Conservation (phyloP, 2,329 filamentous ascomycete genomes). For the Passalora sequoiae region DNA sequence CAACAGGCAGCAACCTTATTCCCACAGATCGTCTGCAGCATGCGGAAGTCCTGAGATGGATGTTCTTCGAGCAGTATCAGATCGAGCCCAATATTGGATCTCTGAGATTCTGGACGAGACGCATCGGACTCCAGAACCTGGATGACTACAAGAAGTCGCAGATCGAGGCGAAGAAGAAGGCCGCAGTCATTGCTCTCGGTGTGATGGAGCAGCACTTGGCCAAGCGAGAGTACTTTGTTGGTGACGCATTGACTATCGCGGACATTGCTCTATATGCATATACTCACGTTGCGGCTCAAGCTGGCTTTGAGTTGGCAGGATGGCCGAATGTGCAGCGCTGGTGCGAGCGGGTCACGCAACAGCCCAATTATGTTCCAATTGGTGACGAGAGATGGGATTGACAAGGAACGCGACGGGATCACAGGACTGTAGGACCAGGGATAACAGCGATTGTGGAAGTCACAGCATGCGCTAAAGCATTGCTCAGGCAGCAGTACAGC, state of each 20-base stretch:
- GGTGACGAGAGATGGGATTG: background rate
- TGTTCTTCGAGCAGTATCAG: slow-evolving; percentile 18
- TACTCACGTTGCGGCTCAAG: slow-evolving; percentile 8
- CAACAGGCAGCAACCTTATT: slow-evolving; percentile 8
- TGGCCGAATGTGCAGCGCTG: slow-evolving; percentile 8
- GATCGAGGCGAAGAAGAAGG: background rate
- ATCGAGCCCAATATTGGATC: slow-evolving; percentile 11
- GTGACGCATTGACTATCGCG: slow-evolving; percentile 5
- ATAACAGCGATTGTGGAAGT: no score
- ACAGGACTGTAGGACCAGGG: no score
- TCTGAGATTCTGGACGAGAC: slow-evolving; percentile 8
- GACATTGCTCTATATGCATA: slow-evolving; percentile 12
- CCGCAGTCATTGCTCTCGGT: slow-evolving; percentile 6
- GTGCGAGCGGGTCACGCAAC: slow-evolving; percentile 5
- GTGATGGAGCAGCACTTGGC: slow-evolving; percentile 8
- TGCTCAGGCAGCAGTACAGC: no score
- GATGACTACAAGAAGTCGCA: slow-evolving; percentile 7
- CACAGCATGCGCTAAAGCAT: no score
- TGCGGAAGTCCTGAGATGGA: slow-evolving; percentile 18
- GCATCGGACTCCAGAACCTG: slow-evolving; percentile 2
- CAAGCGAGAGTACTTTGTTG: slow-evolving; percentile 6
- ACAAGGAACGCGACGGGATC: no score
- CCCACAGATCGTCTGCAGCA: slow-evolving; percentile 10
- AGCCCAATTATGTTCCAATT: slow-evolving; percentile 7
- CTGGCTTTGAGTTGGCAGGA: slow-evolving; percentile 4